Conservation (phyloP, 2,329 filamentous ascomycete species). For the Monosporascus sp. region DNA sequence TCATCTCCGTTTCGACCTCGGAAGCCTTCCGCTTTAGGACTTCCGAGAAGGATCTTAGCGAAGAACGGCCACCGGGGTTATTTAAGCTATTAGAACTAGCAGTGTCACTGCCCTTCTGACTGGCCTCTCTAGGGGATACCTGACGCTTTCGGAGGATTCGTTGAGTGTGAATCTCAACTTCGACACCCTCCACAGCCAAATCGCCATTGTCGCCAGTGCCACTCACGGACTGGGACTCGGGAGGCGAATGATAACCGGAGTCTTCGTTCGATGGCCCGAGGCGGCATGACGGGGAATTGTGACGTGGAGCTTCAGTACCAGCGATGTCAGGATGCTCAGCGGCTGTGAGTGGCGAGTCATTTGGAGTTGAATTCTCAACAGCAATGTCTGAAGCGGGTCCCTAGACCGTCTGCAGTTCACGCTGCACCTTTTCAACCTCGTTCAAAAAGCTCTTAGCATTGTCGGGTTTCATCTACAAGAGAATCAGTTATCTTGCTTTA, state of each 20-base stretch:
- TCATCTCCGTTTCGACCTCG: slow-evolving; percentile 1
- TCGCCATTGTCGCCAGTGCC: background rate
- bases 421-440: slow-evolving; percentile 44
- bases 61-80: background rate
- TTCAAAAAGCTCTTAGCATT: slow-evolving; percentile 48
- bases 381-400: slow-evolving; percentile 8
- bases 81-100: background rate
- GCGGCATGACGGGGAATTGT: background rate
- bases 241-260: background rate
- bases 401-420: slow-evolving; percentile 39
- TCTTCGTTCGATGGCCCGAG: background rate
- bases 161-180: background rate
- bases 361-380: background rate
- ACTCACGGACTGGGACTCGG: background rate
- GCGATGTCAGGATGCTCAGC: background rate
- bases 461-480: slow-evolving; percentile 44
- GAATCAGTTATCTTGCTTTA: slow-evolving; percentile 3
- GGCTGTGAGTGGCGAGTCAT: background rate
- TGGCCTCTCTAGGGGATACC: background rate
- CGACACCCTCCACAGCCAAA: background rate
- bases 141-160: background rate
- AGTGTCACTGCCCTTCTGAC: background rate
- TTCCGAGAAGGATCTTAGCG: slow-evolving; percentile 1
- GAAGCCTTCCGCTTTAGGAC: slow-evolving; percentile 8
- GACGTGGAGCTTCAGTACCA: background rate